These are phyloP conservation scores for Scheffersomyces insectosa DNA, from an alignment of 1,139 yeast species.

Conservation along the genomic window DNA sequence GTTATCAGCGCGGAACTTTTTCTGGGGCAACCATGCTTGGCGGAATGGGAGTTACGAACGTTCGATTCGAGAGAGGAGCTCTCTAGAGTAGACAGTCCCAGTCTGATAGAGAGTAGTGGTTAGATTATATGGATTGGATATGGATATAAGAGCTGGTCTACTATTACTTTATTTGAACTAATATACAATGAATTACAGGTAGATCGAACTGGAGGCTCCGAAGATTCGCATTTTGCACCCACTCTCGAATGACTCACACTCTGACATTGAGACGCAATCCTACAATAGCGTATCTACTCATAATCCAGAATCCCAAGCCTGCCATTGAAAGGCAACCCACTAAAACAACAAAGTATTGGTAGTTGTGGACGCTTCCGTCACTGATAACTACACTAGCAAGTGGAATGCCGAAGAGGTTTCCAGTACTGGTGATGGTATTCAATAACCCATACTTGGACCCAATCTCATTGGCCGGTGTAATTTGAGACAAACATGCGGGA, in stretches of 20 bases:
- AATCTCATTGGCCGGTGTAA: slow-evolving; percentile 36
- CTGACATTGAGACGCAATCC: slow-evolving; percentile 34
- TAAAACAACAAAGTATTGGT: slow-evolving; percentile 35
- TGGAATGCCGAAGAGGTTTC: slow-evolving; percentile 45
- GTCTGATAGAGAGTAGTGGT: too few relatives aligned
- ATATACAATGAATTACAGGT: too few relatives aligned
- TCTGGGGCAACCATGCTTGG: too few relatives aligned
- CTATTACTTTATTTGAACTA: too few relatives aligned
- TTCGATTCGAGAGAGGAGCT: too few relatives aligned
- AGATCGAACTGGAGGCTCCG: too few relatives aligned
- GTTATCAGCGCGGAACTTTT: too few relatives aligned
- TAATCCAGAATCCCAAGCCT: slow-evolving; percentile 33
- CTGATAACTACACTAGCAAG: slow-evolving; percentile 44
- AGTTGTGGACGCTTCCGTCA: slow-evolving; percentile 28
- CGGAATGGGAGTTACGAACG: too few relatives aligned
- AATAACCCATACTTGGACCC: slow-evolving; percentile 45
- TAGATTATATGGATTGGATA: too few relatives aligned
- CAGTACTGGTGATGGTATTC: slow-evolving; percentile 38
- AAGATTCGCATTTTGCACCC: too few relatives aligned
- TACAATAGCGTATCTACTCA: slow-evolving; percentile 33
- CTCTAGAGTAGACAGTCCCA: too few relatives aligned
- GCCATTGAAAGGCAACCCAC: slow-evolving; percentile 32
- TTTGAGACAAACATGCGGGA: slow-evolving; percentile 42
- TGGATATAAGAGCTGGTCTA: too few relatives aligned
- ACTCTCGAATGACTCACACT: not conserved